Evolutionary conservation across 805 yeast species (phyloP).

Genomic region (Ascoidea tarda): DNA sequence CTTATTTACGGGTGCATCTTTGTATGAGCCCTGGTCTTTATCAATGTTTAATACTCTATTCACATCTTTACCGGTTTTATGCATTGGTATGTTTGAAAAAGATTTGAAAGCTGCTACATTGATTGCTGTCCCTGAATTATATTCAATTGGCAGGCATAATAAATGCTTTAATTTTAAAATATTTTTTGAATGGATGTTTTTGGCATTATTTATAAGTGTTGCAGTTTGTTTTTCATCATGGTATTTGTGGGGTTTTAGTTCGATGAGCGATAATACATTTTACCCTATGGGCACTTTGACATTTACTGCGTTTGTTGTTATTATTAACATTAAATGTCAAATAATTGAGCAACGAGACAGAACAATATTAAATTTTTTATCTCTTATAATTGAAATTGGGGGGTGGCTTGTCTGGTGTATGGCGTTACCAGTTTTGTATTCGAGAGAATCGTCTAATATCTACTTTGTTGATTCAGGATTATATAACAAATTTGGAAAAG

Average conservation of each 20-base stretch:
- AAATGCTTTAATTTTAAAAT: conserved; percentile 58
- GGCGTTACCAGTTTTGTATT: conserved; percentile 57
- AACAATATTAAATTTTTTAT: conserved; percentile 51
- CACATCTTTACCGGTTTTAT: conserved; percentile 82
- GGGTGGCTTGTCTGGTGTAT: conserved; percentile 86
- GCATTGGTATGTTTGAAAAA: conserved; percentile 91
- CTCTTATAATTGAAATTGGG: conserved; percentile 55
- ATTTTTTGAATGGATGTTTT: conserved; percentile 64
- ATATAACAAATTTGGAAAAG: conserved; percentile 58
- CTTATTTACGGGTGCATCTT: conserved; percentile 81
- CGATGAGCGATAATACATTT: conserved; percentile 58
- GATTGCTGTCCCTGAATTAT: conserved; percentile 83
- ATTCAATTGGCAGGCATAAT: conserved; percentile 59
- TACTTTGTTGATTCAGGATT: conserved; percentile 65
- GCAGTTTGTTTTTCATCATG: conserved; percentile 54
- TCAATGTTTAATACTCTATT: conserved; percentile 95
- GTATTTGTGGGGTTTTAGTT: conserved; percentile 56
- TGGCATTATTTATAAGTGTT: conserved; percentile 63
- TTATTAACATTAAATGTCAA: conserved; percentile 69
- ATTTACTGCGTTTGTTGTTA: conserved; percentile 56
- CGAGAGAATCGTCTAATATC: conserved; percentile 35
- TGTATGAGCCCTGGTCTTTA: conserved; percentile 92
- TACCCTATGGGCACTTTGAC: conserved; percentile 72
- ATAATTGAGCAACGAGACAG: conserved; percentile 69
- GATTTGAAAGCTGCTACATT: conserved; percentile 82